These are phyloP conservation scores for Xylariaceae sp. DNA, from an alignment of 2,329 filamentous ascomycete species.

Conservation along the genomic window DNA sequence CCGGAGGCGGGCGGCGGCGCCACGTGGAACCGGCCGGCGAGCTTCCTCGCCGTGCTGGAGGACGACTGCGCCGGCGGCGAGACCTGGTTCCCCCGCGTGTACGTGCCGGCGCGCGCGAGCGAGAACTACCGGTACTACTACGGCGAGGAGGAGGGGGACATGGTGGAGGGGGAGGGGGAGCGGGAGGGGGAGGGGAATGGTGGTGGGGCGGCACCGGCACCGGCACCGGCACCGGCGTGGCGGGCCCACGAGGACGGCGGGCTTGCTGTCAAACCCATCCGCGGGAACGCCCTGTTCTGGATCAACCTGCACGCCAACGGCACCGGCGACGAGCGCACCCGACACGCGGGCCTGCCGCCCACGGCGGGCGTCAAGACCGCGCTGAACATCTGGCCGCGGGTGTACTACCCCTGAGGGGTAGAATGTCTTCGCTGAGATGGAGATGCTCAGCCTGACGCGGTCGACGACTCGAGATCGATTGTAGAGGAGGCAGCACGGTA, in stretches of 20 bases:
- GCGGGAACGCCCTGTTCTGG: slow-evolving; percentile 39
- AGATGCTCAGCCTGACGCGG: no score
- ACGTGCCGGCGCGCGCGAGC: neutral
- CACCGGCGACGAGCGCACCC: slow-evolving; percentile 31
- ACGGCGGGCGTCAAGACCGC: slow-evolving; percentile 34
- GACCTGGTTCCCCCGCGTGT: slow-evolving; percentile 30
- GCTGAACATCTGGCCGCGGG: slow-evolving; percentile 39
- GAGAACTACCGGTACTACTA: neutral
- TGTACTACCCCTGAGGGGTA: no score
- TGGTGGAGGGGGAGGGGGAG: slow-evolving; percentile 4
- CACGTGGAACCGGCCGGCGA: slow-evolving; percentile 16
- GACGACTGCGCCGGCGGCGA: slow-evolving; percentile 31
- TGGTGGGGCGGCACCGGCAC: no score
- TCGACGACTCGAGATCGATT: no score
- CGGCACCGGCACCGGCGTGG: no score
- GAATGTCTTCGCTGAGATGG: no score
- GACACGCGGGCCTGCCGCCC: slow-evolving; percentile 35
- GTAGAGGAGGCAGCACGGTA: no score
- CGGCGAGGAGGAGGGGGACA: no score
- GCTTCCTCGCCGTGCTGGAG: slow-evolving; percentile 31
- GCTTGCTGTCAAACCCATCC: slow-evolving; percentile 32
- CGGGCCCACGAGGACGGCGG: slow-evolving; percentile 31
- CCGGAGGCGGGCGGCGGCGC: slow-evolving; percentile 4
- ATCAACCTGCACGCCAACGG: slow-evolving; percentile 35
- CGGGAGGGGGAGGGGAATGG: no score